A percentile compares a stretch with the other conserved stretches of the same genome.
Conservation (phyloP, 352 stramenopile genomes). For the Pythium rishiriense region DNA sequence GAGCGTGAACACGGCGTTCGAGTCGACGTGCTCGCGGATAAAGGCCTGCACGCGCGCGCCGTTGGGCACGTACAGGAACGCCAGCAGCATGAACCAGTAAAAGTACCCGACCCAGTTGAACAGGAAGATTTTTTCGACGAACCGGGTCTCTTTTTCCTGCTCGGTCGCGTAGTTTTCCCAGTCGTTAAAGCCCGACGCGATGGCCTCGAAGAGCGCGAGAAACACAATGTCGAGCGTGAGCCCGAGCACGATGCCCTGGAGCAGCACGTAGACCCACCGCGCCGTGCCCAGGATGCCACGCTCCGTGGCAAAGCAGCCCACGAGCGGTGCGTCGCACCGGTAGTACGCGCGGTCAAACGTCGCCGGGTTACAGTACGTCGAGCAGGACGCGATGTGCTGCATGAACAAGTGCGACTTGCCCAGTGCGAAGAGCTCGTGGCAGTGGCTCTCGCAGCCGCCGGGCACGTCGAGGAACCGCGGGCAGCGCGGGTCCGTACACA, state of each 20-base stretch:
- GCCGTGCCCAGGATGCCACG: slow-evolving; percentile 55
- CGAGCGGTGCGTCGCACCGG: slow-evolving; percentile 44
- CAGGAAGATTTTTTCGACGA: slow-evolving; percentile 64
- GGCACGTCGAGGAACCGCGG: slow-evolving; percentile 37
- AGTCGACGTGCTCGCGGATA: slow-evolving; percentile 43
- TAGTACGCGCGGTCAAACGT: slow-evolving; percentile 55
- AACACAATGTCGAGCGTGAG: slow-evolving; percentile 71
- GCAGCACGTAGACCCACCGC: slow-evolving; percentile 66
- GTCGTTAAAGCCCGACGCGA: slow-evolving; percentile 49
- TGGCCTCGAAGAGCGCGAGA: slow-evolving; percentile 58
- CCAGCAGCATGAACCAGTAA: slow-evolving; percentile 69
- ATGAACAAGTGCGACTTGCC: slow-evolving; percentile 53
- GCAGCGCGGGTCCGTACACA: slow-evolving; percentile 59
- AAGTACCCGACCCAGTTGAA: slow-evolving; percentile 80
- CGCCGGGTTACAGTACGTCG: slow-evolving; percentile 41
- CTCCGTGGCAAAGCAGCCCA: slow-evolving; percentile 55
- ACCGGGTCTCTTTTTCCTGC: slow-evolving; percentile 50
- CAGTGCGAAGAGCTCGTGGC: slow-evolving; percentile 47
- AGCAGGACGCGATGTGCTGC: slow-evolving; percentile 43
- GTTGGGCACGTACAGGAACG: slow-evolving; percentile 66
- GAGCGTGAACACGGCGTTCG: slow-evolving; percentile 39
- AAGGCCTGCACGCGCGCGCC: slow-evolving; percentile 44
- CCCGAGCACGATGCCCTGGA: slow-evolving; percentile 59
- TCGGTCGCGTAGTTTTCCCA: slow-evolving; percentile 70
- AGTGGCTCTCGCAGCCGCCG: slow-evolving; percentile 42